Evolutionary conservation across 495 filamentous ascomycete genomes (phyloP).

Genomic region (Penicillium diatomitis): DNA sequence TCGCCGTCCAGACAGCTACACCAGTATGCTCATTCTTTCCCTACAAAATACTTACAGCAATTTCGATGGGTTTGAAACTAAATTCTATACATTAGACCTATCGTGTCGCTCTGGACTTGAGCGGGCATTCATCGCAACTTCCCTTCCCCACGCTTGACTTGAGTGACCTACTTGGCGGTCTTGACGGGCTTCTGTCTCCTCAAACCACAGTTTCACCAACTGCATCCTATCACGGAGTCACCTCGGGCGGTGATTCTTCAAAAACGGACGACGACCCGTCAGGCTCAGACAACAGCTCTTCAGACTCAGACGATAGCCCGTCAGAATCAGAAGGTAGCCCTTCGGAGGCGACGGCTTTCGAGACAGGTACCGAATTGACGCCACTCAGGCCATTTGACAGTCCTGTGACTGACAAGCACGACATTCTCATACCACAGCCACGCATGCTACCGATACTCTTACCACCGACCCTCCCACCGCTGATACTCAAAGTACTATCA

Average conservation of each 20-base stretch:
- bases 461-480: too few relatives aligned
- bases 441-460: too few relatives aligned
- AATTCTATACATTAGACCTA: conserved; percentile 19
- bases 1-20: conserved; percentile 16
- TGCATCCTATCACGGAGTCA: background rate
- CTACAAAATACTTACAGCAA: background rate
- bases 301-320: background rate
- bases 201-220: background rate
- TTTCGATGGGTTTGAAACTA: background rate
- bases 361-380: too few relatives aligned
- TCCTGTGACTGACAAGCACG: too few relatives aligned
- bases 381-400: too few relatives aligned
- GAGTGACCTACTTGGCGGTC: conserved; percentile 11
- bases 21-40: conserved; percentile 20
- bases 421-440: too few relatives aligned
- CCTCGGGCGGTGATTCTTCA: background rate
- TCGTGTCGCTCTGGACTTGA: conserved; percentile 29
- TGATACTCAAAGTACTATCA: too few relatives aligned
- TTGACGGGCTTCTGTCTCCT: conserved; percentile 15
- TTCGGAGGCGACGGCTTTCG: background rate
- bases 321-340: background rate
- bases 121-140: conserved; percentile 30
- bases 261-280: background rate
- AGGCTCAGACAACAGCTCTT: background rate
- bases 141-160: conserved; percentile 27